Base-by-base conservation (phyloP, 148 eudicot species). In the Salicornia ramosissima region DNA sequence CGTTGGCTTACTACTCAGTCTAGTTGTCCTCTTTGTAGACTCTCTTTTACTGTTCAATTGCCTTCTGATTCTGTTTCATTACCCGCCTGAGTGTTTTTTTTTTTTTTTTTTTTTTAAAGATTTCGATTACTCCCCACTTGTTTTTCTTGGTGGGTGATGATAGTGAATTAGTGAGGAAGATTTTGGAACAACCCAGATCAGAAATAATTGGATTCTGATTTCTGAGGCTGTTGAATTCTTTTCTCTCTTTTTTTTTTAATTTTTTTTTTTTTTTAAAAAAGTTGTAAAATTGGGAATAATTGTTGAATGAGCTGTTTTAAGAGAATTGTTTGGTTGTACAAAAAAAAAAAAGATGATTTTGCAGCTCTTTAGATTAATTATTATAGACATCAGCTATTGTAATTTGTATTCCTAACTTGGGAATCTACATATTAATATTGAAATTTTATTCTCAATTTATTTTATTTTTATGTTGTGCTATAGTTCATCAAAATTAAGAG, bases 11-110 rank as follows among this genome's bases (percentile, higher is more conserved):
- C 25, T 15, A 51, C 77, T 65, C 96, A 83, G 22, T 64, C 93
- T 30, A 90, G 82, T 76, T 90, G 96, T 58, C 96, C 96, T 3
- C 84, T 90, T 51, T 90, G 96, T 70, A 80, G 96, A 51, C 77
- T 84, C 30, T 69, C 78, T 21, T 67, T 86, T 74, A 81, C 73
- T 60, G 82, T 75, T 52, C 84, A 82, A 71, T 81, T 36, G 64
- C 70, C 61, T 71, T 64, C 71, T n/a, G n/a, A n/a, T n/a, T 70
- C 19, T 19, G 0, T 8, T 36, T 36, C 40, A 36, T 36, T 8
- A 36, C 8, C 8, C 8, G 8, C 40, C 40, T 3, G 40, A 3
- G 40, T 36, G 40, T 3, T n/a, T n/a, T n/a, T 30, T 56, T 73
- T 66, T 31, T 34, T 34, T 0, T 16, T 24, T 45, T 33, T 26